phyloP scores from a whole-genome alignment of 140 eudicot species.

The Anethum foeniculum region DNA sequence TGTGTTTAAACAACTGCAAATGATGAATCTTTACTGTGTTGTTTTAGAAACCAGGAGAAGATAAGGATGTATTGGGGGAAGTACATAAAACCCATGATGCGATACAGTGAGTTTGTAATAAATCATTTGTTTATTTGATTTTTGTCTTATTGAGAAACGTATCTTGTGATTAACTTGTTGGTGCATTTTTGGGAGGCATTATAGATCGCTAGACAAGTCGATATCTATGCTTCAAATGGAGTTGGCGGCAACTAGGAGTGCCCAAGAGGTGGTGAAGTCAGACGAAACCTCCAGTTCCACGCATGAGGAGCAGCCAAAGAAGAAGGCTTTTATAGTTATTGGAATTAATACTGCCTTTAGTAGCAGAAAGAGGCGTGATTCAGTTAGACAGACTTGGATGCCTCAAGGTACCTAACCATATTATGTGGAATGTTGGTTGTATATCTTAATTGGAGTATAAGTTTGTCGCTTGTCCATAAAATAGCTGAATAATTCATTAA shows the following conservation, averaged over 20 bases:
- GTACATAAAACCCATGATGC: conserved; percentile 87
- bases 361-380: conserved; percentile 81
- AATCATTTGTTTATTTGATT: background rate
- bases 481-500: background rate
- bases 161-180: background rate
- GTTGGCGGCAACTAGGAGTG: conserved; percentile 65
- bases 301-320: conserved; percentile 28
- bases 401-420: conserved; percentile 51
- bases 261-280: conserved; percentile 25
- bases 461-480: background rate
- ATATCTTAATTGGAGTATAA: background rate
- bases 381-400: conserved; percentile 86
- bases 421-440: background rate
- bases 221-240: conserved; percentile 71
- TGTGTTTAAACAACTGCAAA: background rate
- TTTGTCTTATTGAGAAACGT: background rate
- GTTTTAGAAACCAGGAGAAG: conserved; percentile 37
- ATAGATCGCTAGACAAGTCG: conserved; percentile 69
- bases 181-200: conserved; percentile 8
- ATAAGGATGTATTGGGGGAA: conserved; percentile 58
- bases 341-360: conserved; percentile 83
- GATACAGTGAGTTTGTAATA: conserved; percentile 52
- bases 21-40: conserved; percentile 1
- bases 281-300: conserved; percentile 8
- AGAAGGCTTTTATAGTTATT: conserved; percentile 69